Percentiles rank a stretch among this genome's conserved stretches.
Conservation (phyloP, 1,139 yeast species). For the Zygosaccharomyces pseudobailii region DNA sequence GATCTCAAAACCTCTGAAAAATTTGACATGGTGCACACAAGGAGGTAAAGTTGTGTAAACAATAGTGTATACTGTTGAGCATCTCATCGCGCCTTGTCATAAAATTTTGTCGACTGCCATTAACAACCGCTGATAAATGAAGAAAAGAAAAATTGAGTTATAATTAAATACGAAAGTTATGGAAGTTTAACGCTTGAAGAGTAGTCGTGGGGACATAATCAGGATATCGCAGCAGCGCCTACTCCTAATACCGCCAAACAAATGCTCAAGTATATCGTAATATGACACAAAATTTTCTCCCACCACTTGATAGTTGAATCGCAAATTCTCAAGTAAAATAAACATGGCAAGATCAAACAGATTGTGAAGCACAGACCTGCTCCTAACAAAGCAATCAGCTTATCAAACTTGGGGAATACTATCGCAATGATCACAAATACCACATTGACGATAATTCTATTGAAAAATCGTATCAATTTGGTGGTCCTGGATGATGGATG, state of each 20-base stretch:
- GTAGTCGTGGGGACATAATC: not conserved
- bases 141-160: not conserved
- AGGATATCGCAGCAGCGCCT: conserved; percentile 40
- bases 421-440: conserved; percentile 50
- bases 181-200: not conserved
- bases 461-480: conserved; percentile 23
- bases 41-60: no score
- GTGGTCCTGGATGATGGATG: conserved; percentile 13
- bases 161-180: conserved; percentile 1
- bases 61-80: no score
- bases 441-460: conserved; percentile 40
- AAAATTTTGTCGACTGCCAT: not conserved
- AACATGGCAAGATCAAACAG: conserved; percentile 71
- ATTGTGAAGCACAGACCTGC: conserved; percentile 75
- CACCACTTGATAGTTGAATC: conserved; percentile 40
- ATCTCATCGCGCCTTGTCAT: conserved; percentile 3
- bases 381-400: conserved; percentile 77
- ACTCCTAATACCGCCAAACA: conserved; percentile 51
- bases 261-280: conserved; percentile 45
- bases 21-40: conserved; percentile 10
- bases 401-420: conserved; percentile 70
- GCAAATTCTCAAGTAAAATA: conserved; percentile 63
- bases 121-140: not conserved
- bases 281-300: conserved; percentile 40
- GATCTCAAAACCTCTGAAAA: conserved; percentile 17